Base-by-base conservation (phyloP, 192 early-diverging fungal genomes). In the Coemansia interrupta region DNA sequence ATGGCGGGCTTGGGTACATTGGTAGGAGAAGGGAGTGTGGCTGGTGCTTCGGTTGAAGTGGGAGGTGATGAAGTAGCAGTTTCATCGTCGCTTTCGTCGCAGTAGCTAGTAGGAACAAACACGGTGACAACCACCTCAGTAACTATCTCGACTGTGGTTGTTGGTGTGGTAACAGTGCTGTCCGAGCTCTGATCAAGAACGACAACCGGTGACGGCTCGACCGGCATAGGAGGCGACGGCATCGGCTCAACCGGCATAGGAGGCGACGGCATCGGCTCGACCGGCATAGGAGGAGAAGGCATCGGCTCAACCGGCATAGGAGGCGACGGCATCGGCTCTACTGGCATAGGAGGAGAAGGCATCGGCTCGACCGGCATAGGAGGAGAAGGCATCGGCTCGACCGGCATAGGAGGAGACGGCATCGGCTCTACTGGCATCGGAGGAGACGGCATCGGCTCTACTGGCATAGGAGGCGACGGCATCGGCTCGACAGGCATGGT, bases 391-490 rank as follows among this genome's bases (percentile, higher is more conserved):
- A 54, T 58, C 7, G 56, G 47, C 17, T 60, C 44, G 5, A 38
- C 23, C 14, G 38, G 44, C 5, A n/a, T 43, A 3, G 51, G 55
- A 12, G 44, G 18, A 0, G 62, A 20, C 5, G 63, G 57, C 41
- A 54, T 59, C 5, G 62, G 55, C 22, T 60, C 44, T 3, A 28
- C 26, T 11, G 39, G 45, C 14, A 40, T 11, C 12, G 60, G 69
- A 12, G 20, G 22, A n/a, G 46, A 52, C 0, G 54, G 44, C 45
- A 39, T 26, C 0, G 57, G 41, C 4, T 42, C 57, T 3, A 13
- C 57, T 18, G 68, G 60, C 18, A 47, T n/a, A 5, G 60, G 69
- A 14, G n/a, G 38, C 24, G 46, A 51, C 0, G 54, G 44, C 45
- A 48, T 47, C n/a, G 50, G 48, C 7, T 45, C 44, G 3, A 59